These are phyloP conservation scores for Usnea hakonensis DNA, from an alignment of 495 filamentous ascomycete genomes.

Conservation along the genomic window DNA sequence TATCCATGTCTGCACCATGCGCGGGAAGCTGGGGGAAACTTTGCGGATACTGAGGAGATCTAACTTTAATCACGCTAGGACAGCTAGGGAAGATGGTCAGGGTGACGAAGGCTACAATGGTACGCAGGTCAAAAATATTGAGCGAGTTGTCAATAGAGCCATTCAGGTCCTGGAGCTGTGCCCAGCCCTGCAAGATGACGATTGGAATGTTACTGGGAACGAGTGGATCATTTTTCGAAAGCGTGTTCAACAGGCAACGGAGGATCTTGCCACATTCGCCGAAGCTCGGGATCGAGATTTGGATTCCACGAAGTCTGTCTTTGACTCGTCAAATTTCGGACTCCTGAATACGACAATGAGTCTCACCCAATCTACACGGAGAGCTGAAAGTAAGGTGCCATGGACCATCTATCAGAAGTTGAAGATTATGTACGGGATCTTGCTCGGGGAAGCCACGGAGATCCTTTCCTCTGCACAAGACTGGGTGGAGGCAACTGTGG, in stretches of 20 bases:
- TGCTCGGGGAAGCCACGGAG: slow-evolving; percentile 61
- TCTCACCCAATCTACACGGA: slow-evolving; percentile 56
- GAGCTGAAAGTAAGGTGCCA: slow-evolving; percentile 74
- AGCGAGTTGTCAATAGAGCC: slow-evolving; percentile 56
- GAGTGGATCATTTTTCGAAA: slow-evolving; percentile 77
- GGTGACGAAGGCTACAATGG: slow-evolving; percentile 59
- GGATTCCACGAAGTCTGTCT: slow-evolving; percentile 31
- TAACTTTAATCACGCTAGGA: slow-evolving; percentile 64
- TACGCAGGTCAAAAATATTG: slow-evolving; percentile 63
- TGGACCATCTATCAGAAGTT: slow-evolving; percentile 81
- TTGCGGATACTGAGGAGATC: slow-evolving; percentile 57
- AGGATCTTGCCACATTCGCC: slow-evolving; percentile 63
- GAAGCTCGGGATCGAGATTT: slow-evolving; percentile 53
- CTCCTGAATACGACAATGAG: slow-evolving; percentile 32
- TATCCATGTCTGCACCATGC: slow-evolving; percentile 56
- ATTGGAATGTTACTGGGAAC: slow-evolving; percentile 68
- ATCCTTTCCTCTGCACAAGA: slow-evolving; percentile 65
- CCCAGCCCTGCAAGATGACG: slow-evolving; percentile 50
- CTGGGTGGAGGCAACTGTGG: slow-evolving; percentile 80
- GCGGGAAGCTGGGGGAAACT: slow-evolving; percentile 59
- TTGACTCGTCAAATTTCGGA: slow-evolving; percentile 50
- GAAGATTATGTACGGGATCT: slow-evolving; percentile 62
- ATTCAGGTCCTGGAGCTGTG: slow-evolving; percentile 60
- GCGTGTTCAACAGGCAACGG: slow-evolving; percentile 54
- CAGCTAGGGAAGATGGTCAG: slow-evolving; percentile 48